A percentile compares a stretch with the other conserved stretches of the same genome.
phyloP scores from a whole-genome alignment of 2,329 filamentous ascomycete genomes.

The Botrytis sinoallii region DNA sequence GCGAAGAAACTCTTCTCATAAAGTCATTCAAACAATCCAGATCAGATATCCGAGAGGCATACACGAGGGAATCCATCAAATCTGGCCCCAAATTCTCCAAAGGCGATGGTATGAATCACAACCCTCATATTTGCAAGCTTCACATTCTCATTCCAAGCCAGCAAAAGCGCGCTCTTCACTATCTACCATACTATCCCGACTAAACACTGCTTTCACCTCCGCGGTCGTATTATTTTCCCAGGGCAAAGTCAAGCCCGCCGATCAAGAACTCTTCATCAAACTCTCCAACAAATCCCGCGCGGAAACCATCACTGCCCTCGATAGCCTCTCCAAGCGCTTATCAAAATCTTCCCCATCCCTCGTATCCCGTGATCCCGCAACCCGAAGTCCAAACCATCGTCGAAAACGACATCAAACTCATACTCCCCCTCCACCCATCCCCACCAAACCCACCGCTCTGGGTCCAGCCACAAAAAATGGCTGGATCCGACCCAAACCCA shows the following conservation, averaged over 20 bases:
- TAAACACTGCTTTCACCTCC: constrained; percentile 44
- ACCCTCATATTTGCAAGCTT: constrained; percentile 5
- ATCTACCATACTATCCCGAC: constrained; percentile 42
- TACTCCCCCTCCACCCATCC: not conserved
- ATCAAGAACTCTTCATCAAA: constrained; percentile 47
- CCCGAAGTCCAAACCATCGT: not conserved
- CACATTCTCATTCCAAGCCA: constrained; percentile 16
- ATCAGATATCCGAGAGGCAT: constrained; percentile 42
- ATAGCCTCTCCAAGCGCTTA: constrained; percentile 44
- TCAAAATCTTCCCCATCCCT: constrained; percentile 31
- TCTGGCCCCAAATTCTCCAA: constrained; percentile 44
- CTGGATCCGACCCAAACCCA: constrained; percentile 25
- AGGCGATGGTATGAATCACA: constrained; percentile 46
- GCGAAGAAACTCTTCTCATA: constrained; percentile 40
- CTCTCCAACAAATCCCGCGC: constrained; percentile 48
- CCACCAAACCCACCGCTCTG: constrained; percentile 21
- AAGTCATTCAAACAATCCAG: constrained; percentile 32
- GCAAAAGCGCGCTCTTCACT: constrained; percentile 34
- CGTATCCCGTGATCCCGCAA: not conserved
- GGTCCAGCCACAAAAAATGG: constrained; percentile 30
- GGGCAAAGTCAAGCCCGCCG: constrained; percentile 39
- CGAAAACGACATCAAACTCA: not conserved
- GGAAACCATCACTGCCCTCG: constrained; percentile 50
- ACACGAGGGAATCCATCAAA: constrained; percentile 43
- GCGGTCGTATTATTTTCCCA: constrained; percentile 41